phyloP scores from a whole-genome alignment of 2,329 filamentous ascomycete genomes.

The Pezicula carpinea region DNA sequence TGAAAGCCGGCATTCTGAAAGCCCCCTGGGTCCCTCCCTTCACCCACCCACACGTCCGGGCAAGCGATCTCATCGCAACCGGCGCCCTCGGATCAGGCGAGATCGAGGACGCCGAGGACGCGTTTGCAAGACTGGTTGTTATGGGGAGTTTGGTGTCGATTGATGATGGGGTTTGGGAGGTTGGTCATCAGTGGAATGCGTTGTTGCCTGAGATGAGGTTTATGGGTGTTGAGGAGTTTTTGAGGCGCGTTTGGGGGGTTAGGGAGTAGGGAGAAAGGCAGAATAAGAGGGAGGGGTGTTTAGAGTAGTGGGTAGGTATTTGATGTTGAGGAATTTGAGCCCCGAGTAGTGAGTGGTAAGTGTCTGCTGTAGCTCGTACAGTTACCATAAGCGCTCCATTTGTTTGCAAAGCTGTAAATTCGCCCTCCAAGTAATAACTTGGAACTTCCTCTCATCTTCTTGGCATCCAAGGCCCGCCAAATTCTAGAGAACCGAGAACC shows the following conservation, averaged over 20 bases:
- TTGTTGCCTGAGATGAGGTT: conserved; percentile 32
- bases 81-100: background rate
- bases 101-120: conserved; percentile 19
- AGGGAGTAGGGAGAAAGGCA: background rate
- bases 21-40: conserved; percentile 21
- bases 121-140: conserved; percentile 16
- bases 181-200: conserved; percentile 32
- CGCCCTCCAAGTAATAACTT: too few relatives aligned
- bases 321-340: background rate
- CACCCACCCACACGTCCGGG: conserved; percentile 25
- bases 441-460: too few relatives aligned
- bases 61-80: background rate
- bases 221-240: conserved; percentile 22
- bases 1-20: conserved; percentile 24
- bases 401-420: too few relatives aligned
- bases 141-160: conserved; percentile 22
- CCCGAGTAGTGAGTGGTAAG: background rate
- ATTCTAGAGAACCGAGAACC: too few relatives aligned
- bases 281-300: background rate
- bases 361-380: too few relatives aligned
- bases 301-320: background rate
- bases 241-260: background rate
- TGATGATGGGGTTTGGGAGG: conserved; percentile 13
- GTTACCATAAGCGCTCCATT: too few relatives aligned
- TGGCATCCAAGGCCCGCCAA: too few relatives aligned